Base-by-base conservation (phyloP, 2,329 filamentous ascomycete species). In the Fusarium clavum region DNA sequence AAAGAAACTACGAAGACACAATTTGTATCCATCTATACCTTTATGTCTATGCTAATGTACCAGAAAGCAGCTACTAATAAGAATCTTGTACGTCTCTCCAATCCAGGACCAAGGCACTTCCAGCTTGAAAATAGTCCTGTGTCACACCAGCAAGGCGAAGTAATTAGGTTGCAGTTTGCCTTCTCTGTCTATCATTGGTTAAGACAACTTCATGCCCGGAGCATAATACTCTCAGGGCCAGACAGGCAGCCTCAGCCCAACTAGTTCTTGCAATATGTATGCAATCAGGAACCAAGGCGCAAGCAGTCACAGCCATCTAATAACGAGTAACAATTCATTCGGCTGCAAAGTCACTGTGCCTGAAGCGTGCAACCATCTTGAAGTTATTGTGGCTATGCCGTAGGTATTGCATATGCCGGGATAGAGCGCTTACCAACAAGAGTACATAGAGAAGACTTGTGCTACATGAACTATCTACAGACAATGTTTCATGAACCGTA, bases 341-440 rank as follows among this genome's bases (percentile, higher is more conserved):
- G 13, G 20, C 27, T 13, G 14, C 13, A 24, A 51, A n/a, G 8
- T 14, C 24, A 8, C 11, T 5, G 29, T n/a, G 25, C 24, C 30
- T 29, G 6, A 20, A 40, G 27, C 4, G 29, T 51, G 27, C 27
- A 41, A 13, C 12, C n/a, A 10, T 25, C 14, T 22, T 8, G 8
- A n/a, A 16, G 5, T 20, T 14, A 38, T 43, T 54, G 66, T 57
- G 61, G 67, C 52, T 66, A 51, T 67, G 61, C n/a, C n/a, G 47
- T 16, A n/a, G 57, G 52, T 34, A 24, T 43, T 29, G 18, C 9
- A 49, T 38, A 34, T 18, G 46, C 49, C 32, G 38, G 13, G 48
- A 41, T 58, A 8, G 11, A 30, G 12, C 45, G 46, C 64, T 69
- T 38, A 61, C 55, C 54, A 66, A 57, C 60, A 32, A 25, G 27